Evolutionary conservation across 495 filamentous ascomycete genomes (phyloP), one percentile per base, ranked within the genome.

Genomic region (Venustampulla echinocandica): DNA sequence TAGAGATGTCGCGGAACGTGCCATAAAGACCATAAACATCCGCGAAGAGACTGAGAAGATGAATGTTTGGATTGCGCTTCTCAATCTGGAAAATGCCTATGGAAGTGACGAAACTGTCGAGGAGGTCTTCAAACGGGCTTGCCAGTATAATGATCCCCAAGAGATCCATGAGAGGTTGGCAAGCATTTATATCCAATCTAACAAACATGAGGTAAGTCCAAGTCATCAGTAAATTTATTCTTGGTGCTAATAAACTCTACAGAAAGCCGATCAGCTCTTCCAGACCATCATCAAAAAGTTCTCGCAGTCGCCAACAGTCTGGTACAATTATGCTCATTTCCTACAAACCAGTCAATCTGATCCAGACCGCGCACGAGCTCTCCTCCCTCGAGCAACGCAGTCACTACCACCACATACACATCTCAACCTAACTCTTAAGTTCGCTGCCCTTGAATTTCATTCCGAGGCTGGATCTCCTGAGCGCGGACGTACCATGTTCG

Each of bases 311-410:
- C 80, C 82, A 14, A 72, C 81, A 37, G 79, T 96, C 62, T 96
- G 86, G 82, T 68, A 87, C 69, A 96, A 96, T 71, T 95, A 95
- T 64, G 90, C 90, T 34, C 84, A 80, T 58, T 95, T 95, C 79
- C 75, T 97, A 30, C 81, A 90, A 67, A 76, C 77, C 42, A 82
- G 73, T 20, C 64, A 76, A 37, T 69, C 74, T 48, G 70, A 75
- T n/a, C 78, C 85, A 0, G 80, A 82, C 15, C 77, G 81, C 23
- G 90, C 82, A 11, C 85, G 90, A 30, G 79, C 75, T 0, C 72
- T 97, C 5, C 79, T 96, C n/a, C 73, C 81, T 10, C 84, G 92
- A 41, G 92, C 93, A 23, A 78, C 82, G 24, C 89, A 97, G 67
- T 82, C 85, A 5, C 78, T 98, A 13, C 83, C 81, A 44, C 48